Conservation (phyloP, 1,284 basidiomycete genomes). For the Ganoderma multipileum region DNA sequence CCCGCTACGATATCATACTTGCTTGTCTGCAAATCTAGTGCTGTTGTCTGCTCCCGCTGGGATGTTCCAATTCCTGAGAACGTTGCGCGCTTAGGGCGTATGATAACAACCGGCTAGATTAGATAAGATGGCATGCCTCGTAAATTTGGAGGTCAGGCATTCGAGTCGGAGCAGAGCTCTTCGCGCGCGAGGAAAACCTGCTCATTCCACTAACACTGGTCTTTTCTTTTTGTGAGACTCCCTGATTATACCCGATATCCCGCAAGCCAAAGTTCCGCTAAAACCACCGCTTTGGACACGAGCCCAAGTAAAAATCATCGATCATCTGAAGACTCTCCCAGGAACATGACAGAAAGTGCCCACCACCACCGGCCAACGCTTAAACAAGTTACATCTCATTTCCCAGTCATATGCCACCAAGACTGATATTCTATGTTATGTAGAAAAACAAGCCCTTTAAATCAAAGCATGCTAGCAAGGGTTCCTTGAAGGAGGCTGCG, state of each 20-base stretch:
- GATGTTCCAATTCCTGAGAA: no score
- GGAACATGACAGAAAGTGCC: constrained; percentile 25
- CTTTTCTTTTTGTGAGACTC: not conserved
- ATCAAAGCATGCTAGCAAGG: constrained; percentile 88
- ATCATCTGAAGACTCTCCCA: not conserved
- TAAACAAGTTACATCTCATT: constrained; percentile 62
- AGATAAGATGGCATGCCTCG: constrained; percentile 15
- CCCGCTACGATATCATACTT: not conserved
- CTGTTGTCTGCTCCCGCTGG: no score
- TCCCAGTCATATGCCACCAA: not conserved
- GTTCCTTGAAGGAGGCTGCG: constrained; percentile 78
- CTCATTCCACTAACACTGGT: not conserved
- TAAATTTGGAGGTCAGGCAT: constrained; percentile 9
- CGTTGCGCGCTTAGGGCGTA: no score
- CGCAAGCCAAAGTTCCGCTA: not conserved
- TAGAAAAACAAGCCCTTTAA: constrained; percentile 92
- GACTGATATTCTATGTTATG: not conserved
- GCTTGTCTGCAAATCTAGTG: not conserved
- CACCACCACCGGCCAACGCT: constrained; percentile 80
- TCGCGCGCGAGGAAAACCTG: not conserved
- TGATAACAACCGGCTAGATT: constrained; percentile 9
- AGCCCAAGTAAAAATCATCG: not conserved
- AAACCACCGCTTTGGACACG: not conserved
- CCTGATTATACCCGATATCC: not conserved
- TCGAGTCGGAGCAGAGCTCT: no score